These are phyloP conservation scores for Vanilla planifolia DNA, from an alignment of 106 monocot species.

Conservation along the genomic window DNA sequence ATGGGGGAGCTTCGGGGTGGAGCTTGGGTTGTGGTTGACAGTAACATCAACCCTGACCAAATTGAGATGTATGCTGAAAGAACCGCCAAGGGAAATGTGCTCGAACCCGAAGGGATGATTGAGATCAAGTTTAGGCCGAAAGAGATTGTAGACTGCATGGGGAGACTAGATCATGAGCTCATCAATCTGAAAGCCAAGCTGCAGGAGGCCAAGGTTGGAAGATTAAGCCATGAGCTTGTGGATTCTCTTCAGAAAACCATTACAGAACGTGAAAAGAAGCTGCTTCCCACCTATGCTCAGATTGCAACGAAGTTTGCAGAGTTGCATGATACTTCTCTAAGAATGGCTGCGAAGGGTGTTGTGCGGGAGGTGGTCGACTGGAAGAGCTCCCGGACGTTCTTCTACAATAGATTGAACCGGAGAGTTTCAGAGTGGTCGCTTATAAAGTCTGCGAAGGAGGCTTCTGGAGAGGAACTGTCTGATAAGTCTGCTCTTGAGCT, in stretches of 20 bases:
- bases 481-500: conserved; percentile 44
- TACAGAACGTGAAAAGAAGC: conserved; percentile 53
- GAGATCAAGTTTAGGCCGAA: conserved; percentile 93
- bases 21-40: conserved; percentile 98
- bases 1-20: conserved; percentile 91
- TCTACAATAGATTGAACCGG: conserved; percentile 78
- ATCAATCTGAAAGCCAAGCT: conserved; percentile 45
- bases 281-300: conserved; percentile 78
- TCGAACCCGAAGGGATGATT: conserved; percentile 96
- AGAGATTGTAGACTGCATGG: conserved; percentile 88
- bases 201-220: conserved; percentile 29
- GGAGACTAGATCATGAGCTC: conserved; percentile 69
- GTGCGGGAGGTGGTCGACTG: conserved; percentile 76
- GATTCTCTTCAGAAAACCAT: conserved; percentile 55
- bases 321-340: conserved; percentile 77
- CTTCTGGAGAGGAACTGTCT: conserved; percentile 55
- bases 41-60: conserved; percentile 95
- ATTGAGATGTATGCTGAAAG: conserved; percentile 97
- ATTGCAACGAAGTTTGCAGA: conserved; percentile 93
- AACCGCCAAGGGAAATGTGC: conserved; percentile 90
- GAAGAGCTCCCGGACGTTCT: conserved; percentile 74
- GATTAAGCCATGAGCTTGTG: conserved; percentile 11
- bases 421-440: conserved; percentile 61
- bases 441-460: conserved; percentile 44
- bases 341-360: conserved; percentile 90